Conservation (phyloP, 306 rosid genomes). For the Ormosia emarginata region DNA sequence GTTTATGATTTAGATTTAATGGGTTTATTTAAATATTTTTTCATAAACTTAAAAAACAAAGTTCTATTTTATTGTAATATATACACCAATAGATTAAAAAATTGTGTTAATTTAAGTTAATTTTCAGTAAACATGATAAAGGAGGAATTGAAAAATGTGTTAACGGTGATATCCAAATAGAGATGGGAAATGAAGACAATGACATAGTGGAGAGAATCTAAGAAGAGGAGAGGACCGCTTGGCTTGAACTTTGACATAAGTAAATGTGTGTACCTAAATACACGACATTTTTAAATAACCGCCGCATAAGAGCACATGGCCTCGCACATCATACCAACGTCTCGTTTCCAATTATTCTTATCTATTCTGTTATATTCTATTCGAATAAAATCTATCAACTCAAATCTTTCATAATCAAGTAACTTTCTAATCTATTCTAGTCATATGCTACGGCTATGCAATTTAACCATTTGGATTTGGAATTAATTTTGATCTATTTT, state of each 20-base stretch:
- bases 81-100: too few relatives aligned
- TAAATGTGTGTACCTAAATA: constrained; percentile 9
- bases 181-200: not conserved
- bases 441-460: too few relatives aligned
- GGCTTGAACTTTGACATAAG: not conserved
- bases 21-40: too few relatives aligned
- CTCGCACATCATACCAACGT: not conserved
- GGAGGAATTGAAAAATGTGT: not conserved
- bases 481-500: too few relatives aligned
- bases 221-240: not conserved
- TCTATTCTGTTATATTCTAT: not conserved
- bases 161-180: not conserved
- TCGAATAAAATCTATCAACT: not conserved
- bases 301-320: constrained; percentile 32
- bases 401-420: not conserved
- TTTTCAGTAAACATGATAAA: not conserved
- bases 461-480: too few relatives aligned
- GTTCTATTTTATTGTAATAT: too few relatives aligned
- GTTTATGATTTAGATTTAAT: too few relatives aligned
- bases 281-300: constrained; percentile 2
- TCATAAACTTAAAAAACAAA: too few relatives aligned
- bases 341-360: not conserved
- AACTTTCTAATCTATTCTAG: too few relatives aligned
- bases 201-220: not conserved
- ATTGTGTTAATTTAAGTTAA: too few relatives aligned